Conservation (phyloP, 1,139 yeast genomes). For the Meyerozyma elateridarum region DNA sequence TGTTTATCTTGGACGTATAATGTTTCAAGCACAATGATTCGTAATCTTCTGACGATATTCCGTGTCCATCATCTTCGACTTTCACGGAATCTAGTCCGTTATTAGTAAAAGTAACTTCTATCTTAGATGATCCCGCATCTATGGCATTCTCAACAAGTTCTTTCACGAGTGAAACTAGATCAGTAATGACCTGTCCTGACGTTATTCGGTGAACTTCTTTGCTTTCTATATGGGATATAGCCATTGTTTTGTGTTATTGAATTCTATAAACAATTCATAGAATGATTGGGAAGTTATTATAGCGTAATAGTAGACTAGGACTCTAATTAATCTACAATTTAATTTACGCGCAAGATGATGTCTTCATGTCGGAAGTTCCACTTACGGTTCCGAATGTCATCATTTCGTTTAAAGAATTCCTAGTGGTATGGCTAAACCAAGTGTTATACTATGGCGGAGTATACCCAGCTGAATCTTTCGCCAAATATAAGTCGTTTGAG, state of each 20-base stretch:
- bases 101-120: conserved; percentile 64
- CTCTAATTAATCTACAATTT: too few relatives aligned
- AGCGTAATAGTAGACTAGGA: too few relatives aligned
- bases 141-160: conserved; percentile 84
- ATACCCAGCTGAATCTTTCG: conserved; percentile 41
- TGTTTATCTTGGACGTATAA: conserved; percentile 70
- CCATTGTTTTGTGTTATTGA: conserved; percentile 9
- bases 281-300: conserved; percentile 1
- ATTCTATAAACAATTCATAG: background rate
- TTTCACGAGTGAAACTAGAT: conserved; percentile 69
- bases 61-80: conserved; percentile 74
- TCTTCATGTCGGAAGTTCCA: conserved; percentile 9
- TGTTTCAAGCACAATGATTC: conserved; percentile 62
- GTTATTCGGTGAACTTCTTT: conserved; percentile 69
- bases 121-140: conserved; percentile 66
- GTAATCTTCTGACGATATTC: conserved; percentile 59
- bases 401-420: conserved; percentile 33
- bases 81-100: conserved; percentile 75
- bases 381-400: conserved; percentile 28
- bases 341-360: conserved; percentile 1
- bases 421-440: conserved; percentile 41
- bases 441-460: conserved; percentile 40
- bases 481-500: conserved; percentile 33
- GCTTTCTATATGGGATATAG: conserved; percentile 33
- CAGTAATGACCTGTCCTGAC: conserved; percentile 89